A percentile compares a stretch with the other conserved stretches of the same genome.
phyloP scores from a whole-genome alignment of 495 filamentous ascomycete genomes.

The Bathelium albidoporum region DNA sequence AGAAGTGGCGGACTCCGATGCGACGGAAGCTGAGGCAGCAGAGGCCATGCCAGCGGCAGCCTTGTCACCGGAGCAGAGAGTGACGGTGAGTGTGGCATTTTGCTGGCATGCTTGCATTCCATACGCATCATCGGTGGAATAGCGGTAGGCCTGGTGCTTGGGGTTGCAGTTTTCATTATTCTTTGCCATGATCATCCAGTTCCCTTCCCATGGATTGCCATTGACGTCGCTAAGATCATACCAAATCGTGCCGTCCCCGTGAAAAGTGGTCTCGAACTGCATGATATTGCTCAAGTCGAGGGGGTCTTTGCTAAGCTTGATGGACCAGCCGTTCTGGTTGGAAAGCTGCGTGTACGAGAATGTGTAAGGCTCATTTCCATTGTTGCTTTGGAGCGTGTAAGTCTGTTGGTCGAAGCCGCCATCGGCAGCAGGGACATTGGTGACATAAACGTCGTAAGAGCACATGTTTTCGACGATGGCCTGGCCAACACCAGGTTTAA shows the following conservation, averaged over 20 bases:
- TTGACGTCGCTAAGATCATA: constrained; percentile 23
- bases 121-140: constrained; percentile 24
- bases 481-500: constrained; percentile 11
- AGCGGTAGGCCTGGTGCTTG: constrained; percentile 21
- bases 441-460: constrained; percentile 20
- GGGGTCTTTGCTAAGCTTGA: constrained; percentile 20
- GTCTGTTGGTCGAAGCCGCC: constrained; percentile 7
- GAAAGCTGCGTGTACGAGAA: constrained; percentile 20
- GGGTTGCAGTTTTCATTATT: constrained; percentile 12
- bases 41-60: constrained; percentile 8
- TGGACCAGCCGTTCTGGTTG: constrained; percentile 20
- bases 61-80: constrained; percentile 19
- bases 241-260: constrained; percentile 23
- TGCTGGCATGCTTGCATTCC: constrained; percentile 22
- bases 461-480: constrained; percentile 19
- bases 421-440: constrained; percentile 11
- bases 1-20: background rate
- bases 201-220: constrained; percentile 21
- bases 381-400: constrained; percentile 10
- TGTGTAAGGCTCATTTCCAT: constrained; percentile 7
- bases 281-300: constrained; percentile 13
- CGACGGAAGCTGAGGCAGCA: constrained; percentile 12
- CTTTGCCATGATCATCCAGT: constrained; percentile 22
- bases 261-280: constrained; percentile 25
- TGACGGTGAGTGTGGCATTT: constrained; percentile 21